Evolutionary conservation across 768 basidiomycete genomes (phyloP), one percentile per base, ranked within the genome.

Genomic region (Naganishia friedmannii): DNA sequence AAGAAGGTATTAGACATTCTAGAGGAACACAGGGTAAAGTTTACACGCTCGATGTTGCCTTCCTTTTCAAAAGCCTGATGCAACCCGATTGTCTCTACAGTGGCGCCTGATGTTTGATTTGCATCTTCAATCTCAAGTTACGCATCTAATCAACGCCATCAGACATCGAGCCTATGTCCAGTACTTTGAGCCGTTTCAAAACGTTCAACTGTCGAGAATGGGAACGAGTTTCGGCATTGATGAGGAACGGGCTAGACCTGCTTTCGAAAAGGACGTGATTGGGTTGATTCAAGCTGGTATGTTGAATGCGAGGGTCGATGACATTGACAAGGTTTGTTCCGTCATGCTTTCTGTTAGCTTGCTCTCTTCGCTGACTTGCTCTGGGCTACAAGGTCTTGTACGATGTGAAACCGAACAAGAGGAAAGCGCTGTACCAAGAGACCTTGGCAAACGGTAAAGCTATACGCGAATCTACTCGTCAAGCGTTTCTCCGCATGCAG

Each of bases 141-240:
- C 23, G 21, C 28, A 34, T 6, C 53, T 72, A 15, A 60, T 48
- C 10, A 34, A 21, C 26, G 31, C 42, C 3, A 72, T 72, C 39
- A 34, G 65, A 34, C 48, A 69, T 45, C 67, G 67, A 46, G 46
- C 71, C 39, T 53, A 65, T 32, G 53, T 72, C 7, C 71, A 72
- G 53, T 72, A 72, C 63, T 53, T 72, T 46, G 48, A 63, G 29
- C 71, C 71, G 3, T 72, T 58, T 53, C 53, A 37, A 37, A 72
- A 39, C 31, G 71, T 68, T 26, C 39, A 68, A 10, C 45, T 72
- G 8, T 53, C 67, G 15, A 46, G 67, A 12, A 68, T 72, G 71
- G 45, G 56, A 23, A 45, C 31, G n/a, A 53, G 67, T 28, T 72
- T 72, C 34, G 70, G 70, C n/a, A 37, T 31, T 45, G 31, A n/a